Evolutionary conservation across 2,329 filamentous ascomycete genomes (phyloP).

Genomic region (Amylocarpus encephaloides): DNA sequence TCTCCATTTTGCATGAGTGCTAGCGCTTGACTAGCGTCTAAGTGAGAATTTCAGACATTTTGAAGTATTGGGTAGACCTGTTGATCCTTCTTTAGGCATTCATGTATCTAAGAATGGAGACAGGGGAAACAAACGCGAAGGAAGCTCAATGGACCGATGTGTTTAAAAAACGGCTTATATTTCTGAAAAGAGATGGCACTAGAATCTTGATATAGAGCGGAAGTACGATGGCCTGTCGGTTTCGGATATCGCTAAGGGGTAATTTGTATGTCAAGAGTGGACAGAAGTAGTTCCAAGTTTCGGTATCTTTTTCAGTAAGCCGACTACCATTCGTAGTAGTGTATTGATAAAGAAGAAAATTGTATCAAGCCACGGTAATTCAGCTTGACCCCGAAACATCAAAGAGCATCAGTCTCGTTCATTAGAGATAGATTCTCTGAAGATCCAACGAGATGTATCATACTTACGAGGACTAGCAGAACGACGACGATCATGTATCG

Average conservation of each 20-base stretch:
- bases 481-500: no score
- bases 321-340: conserved; percentile 16
- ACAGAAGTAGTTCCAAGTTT: not conserved
- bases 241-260: not conserved
- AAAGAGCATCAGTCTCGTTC: no score
- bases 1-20: conserved; percentile 34
- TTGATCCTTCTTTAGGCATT: not conserved
- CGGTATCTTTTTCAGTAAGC: not conserved
- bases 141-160: no score
- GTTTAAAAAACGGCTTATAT: no score
- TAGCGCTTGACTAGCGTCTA: conserved; percentile 40
- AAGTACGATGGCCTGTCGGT: no score
- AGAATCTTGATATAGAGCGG: no score
- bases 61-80: not conserved
- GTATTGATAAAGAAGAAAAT: conserved; percentile 4
- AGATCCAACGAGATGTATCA: no score
- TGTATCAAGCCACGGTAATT: not conserved
- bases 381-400: not conserved
- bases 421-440: no score
- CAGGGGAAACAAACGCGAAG: not conserved
- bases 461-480: no score
- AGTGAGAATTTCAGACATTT: conserved; percentile 31
- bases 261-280: conserved; percentile 13
- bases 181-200: no score
- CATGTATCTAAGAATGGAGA: not conserved